Evolutionary conservation across 352 stramenopile species (phyloP), one percentile per base, ranked within the genome.

Genomic region (Pilasporangium apinafurcum): DNA sequence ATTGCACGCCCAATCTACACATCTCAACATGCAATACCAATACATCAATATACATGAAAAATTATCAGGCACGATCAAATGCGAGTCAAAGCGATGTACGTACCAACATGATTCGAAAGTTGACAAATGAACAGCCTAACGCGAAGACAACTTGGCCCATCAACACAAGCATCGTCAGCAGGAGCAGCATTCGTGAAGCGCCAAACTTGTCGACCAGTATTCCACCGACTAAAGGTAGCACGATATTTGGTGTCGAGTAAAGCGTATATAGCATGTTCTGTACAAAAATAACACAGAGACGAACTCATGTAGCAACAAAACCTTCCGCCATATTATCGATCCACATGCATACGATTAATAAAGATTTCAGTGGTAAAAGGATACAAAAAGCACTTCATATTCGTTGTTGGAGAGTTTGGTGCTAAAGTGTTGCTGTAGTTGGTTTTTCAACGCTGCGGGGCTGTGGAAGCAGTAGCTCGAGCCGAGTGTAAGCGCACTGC

Each of bases 231-330:
- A 96, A 86, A 5, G 86, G 86, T 13, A 95, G 47, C 14, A 95
- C 44, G 30, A 92, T 80, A 45, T 94, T 95, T 2, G 83, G 83
- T 9, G 82, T 72, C 38, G 69, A 84, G 57, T 93, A 92, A 18
- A 92, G 45, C 16, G 74, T 88, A 63, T 96, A 96, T 21, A 96
- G 65, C 40, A 94, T 48, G 43, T 79, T 89, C 66, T 90, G 74
- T 4, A 56, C 13, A 2, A 22, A 6, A 12, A 7, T 35, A 24
- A 20, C n/a, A 34, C 3, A 2, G 37, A 13, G n/a, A n/a, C n/a
- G n/a, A n/a, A n/a, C n/a, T n/a, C n/a, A n/a, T n/a, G n/a, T 13
- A 24, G 20, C 12, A 31, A 21, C 17, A 37, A 27, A 29, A 9
- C 20, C 13, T 4, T 13, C n/a, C 21, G 12, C 8, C 13, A 35